Conservation (phyloP, 2,329 filamentous ascomycete species). For the Arthrinium phaeospermum region DNA sequence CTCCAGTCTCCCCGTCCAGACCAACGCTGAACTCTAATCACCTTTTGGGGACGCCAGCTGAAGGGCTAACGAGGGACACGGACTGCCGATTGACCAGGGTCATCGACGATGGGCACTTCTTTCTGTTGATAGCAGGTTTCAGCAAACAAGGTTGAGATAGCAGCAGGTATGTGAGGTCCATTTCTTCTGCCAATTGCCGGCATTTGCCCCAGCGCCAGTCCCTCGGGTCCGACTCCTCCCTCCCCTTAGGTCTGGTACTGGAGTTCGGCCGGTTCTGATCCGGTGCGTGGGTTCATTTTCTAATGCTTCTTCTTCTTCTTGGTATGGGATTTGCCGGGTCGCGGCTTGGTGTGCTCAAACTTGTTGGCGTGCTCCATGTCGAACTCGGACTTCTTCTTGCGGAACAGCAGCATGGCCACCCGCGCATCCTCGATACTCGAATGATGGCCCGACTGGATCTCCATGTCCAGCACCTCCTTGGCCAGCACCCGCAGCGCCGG, state of each 20-base stretch:
- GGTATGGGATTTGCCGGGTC: slow-evolving; percentile 11
- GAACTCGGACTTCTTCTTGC: slow-evolving; percentile 82
- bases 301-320: slow-evolving; percentile 19
- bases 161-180: not conserved
- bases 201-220: not conserved
- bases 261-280: not conserved
- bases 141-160: not conserved
- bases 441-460: slow-evolving; percentile 69
- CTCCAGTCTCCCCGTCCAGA: not conserved
- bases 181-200: not conserved
- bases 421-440: slow-evolving; percentile 81
- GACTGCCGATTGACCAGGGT: not conserved
- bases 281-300: not conserved
- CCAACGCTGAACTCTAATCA: not conserved
- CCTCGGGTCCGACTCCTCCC: not conserved
- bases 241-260: not conserved
- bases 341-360: slow-evolving; percentile 52
- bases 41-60: not conserved
- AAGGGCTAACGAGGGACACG: not conserved
- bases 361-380: slow-evolving; percentile 78
- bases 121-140: not conserved
- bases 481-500: slow-evolving; percentile 69
- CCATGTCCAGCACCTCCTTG: slow-evolving; percentile 61
- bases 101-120: not conserved
- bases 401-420: slow-evolving; percentile 88